Evolutionary conservation across 2,329 filamentous ascomycete genomes (phyloP).

Genomic region (Trichoderma sp.): DNA sequence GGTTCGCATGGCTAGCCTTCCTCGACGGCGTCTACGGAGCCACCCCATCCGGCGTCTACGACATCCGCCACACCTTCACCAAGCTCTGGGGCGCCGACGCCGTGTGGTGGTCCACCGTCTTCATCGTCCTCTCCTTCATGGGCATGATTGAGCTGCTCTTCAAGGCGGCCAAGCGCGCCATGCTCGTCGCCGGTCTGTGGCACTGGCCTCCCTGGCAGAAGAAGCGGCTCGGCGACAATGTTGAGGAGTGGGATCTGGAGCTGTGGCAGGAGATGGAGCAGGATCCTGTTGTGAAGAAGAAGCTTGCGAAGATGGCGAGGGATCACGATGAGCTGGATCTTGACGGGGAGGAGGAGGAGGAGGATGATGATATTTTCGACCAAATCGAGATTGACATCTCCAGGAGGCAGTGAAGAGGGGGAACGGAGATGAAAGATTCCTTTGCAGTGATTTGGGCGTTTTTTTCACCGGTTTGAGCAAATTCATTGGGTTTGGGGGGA

Average conservation of each 20-base stretch:
- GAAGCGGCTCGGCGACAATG: conserved; percentile 35
- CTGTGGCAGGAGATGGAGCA: conserved; percentile 60
- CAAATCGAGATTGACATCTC: conserved; percentile 20
- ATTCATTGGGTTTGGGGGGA: background rate
- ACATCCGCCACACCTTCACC: conserved; percentile 66
- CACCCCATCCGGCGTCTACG: conserved; percentile 54
- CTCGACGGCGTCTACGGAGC: conserved; percentile 61
- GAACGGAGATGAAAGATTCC: background rate
- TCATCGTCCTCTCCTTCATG: conserved; percentile 61
- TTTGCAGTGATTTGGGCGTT: background rate
- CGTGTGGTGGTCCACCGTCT: conserved; percentile 71
- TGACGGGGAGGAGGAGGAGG: conserved; percentile 23
- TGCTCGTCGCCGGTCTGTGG: conserved; percentile 49
- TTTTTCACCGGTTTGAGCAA: background rate
- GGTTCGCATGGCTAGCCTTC: conserved; percentile 72
- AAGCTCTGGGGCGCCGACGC: conserved; percentile 64
- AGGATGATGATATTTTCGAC: conserved; percentile 17
- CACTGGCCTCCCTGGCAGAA: conserved; percentile 45
- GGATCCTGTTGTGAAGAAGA: conserved; percentile 44
- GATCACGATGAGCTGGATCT: conserved; percentile 31
- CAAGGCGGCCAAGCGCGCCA: conserved; percentile 45
- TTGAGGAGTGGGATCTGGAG: conserved; percentile 53
- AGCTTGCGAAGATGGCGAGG: conserved; percentile 42
- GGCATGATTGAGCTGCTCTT: conserved; percentile 65
- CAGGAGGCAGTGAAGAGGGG: background rate